These are phyloP conservation scores for Phialocephala sp. DNA, from an alignment of 2,329 filamentous ascomycete species.

Conservation along the genomic window DNA sequence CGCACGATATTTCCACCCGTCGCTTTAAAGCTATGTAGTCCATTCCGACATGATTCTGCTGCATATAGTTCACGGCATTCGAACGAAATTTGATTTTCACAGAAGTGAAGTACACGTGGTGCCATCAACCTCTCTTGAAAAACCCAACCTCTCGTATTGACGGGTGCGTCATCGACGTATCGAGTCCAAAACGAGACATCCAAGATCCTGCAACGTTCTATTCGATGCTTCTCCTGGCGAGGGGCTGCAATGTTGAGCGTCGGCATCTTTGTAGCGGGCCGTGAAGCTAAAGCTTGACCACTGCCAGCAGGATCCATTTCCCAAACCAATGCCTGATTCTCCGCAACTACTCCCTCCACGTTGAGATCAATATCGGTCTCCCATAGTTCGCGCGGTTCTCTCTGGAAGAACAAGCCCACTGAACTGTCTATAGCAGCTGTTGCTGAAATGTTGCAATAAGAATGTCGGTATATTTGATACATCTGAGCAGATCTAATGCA, in stretches of 20 bases:
- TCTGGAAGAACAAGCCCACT: neutral
- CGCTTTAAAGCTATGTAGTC: neutral
- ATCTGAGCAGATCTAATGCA: neutral
- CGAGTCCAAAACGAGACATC: slow-evolving; percentile 4
- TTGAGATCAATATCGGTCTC: neutral
- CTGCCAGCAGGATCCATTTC: too few relatives aligned
- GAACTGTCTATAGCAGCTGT: neutral
- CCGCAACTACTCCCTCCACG: neutral
- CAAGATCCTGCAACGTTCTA: slow-evolving; percentile 1
- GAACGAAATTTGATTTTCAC: neutral
- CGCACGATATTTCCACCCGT: neutral
- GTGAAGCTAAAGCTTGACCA: neutral
- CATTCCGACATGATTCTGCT: neutral
- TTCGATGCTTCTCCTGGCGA: neutral
- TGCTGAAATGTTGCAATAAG: neutral
- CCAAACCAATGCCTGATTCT: neutral
- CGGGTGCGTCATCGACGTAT: slow-evolving; percentile 3
- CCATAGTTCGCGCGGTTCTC: neutral
- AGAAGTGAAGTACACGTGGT: neutral
- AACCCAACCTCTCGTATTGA: slow-evolving; percentile 5
- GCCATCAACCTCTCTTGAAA: slow-evolving; percentile 9
- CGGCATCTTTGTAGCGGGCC: too few relatives aligned
- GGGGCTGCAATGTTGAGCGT: neutral
- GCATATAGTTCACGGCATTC: neutral
- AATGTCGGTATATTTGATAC: slow-evolving; percentile 4